Evolutionary conservation across 768 basidiomycete species (phyloP).

Genomic region (Termitomyces sp.): DNA sequence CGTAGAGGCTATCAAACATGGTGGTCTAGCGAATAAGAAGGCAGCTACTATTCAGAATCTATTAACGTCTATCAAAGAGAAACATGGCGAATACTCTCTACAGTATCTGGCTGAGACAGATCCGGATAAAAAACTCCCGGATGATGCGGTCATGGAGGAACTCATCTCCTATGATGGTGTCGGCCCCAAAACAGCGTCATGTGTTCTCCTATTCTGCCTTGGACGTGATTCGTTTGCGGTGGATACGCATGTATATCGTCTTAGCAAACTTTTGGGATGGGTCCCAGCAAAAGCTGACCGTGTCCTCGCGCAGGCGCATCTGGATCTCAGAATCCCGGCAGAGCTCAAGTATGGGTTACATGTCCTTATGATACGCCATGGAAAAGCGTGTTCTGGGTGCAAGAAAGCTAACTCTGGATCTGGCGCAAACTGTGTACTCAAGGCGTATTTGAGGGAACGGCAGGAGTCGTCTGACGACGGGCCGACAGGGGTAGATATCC

Average conservation of each 20-base stretch:
- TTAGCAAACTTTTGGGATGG: slow-evolving; percentile 50
- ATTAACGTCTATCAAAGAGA: slow-evolving; percentile 36
- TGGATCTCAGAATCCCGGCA: slow-evolving; percentile 47
- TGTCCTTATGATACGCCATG: slow-evolving; percentile 57
- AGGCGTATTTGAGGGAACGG: slow-evolving; percentile 24
- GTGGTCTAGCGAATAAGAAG: slow-evolving; percentile 61
- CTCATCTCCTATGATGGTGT: slow-evolving; percentile 55
- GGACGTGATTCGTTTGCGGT: slow-evolving; percentile 61
- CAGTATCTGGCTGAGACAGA: slow-evolving; percentile 42
- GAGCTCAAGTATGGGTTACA: slow-evolving; percentile 57
- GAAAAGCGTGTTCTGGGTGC: slow-evolving; percentile 52
- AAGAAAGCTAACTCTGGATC: slow-evolving; percentile 30
- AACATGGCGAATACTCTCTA: slow-evolving; percentile 52
- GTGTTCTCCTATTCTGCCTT: slow-evolving; percentile 58
- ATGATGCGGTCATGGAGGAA: slow-evolving; percentile 54
- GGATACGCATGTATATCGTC: slow-evolving; percentile 59
- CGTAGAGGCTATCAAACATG: slow-evolving; percentile 46
- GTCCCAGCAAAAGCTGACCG: slow-evolving; percentile 44
- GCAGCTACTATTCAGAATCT: slow-evolving; percentile 51
- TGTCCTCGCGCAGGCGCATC: slow-evolving; percentile 52
- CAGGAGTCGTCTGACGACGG: background rate
- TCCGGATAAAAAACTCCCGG: slow-evolving; percentile 24
- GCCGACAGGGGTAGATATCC: background rate
- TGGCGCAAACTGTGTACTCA: slow-evolving; percentile 25
- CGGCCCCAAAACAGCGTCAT: slow-evolving; percentile 62